Evolutionary conservation across 1,284 basidiomycete species (phyloP).

Genomic region (Athelia sp.): DNA sequence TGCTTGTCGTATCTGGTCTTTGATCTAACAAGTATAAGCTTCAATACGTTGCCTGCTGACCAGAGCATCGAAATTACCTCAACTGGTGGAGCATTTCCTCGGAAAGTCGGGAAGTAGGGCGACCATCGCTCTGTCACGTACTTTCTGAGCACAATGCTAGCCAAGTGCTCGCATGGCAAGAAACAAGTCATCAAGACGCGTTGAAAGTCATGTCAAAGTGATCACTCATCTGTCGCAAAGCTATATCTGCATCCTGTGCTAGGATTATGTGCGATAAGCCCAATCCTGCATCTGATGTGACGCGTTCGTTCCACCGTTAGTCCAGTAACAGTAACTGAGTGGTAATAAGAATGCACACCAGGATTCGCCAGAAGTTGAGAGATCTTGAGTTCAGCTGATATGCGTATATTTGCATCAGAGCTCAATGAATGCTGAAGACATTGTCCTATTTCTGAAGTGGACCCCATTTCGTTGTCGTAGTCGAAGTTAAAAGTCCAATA

Average conservation of each 20-base stretch:
- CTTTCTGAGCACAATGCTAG: slow-evolving; percentile 80
- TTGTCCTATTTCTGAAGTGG: slow-evolving; percentile 46
- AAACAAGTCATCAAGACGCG: slow-evolving; percentile 38
- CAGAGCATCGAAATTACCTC: slow-evolving; percentile 44
- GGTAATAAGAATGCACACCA: slow-evolving; percentile 38
- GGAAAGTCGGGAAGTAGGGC: slow-evolving; percentile 71
- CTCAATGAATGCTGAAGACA: slow-evolving; percentile 62
- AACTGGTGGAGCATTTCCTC: slow-evolving; percentile 64
- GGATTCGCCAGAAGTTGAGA: slow-evolving; percentile 58
- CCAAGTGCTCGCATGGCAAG: slow-evolving; percentile 55
- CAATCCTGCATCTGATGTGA: slow-evolving; percentile 63
- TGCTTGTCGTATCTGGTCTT: slow-evolving; percentile 68
- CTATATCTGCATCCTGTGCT: slow-evolving; percentile 55
- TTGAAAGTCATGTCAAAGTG: slow-evolving; percentile 14
- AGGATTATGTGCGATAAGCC: slow-evolving; percentile 66
- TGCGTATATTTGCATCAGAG: slow-evolving; percentile 62
- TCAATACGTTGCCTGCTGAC: neutral
- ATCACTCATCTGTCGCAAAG: slow-evolving; percentile 79
- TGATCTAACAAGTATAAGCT: slow-evolving; percentile 46
- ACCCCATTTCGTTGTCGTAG: slow-evolving; percentile 31
- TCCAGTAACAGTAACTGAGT: slow-evolving; percentile 1
- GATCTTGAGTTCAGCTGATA: slow-evolving; percentile 69
- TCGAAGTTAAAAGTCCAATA: no score
- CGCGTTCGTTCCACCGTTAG: slow-evolving; percentile 23
- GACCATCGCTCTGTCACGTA: slow-evolving; percentile 88